Conservation (phyloP, 257 asterid genomes). For the Marsdenia floribunda region DNA sequence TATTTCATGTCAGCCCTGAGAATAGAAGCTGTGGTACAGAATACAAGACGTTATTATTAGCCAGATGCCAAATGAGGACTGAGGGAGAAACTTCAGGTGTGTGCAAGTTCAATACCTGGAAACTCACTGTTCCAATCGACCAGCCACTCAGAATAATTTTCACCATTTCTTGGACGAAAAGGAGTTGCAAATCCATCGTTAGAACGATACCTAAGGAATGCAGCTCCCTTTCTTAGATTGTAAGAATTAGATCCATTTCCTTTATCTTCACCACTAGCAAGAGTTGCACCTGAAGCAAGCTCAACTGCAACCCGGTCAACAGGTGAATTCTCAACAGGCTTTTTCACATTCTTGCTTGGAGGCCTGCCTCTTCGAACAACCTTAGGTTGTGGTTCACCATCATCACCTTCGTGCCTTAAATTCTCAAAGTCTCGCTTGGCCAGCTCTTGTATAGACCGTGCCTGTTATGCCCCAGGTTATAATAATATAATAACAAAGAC, state of each 20-base stretch:
- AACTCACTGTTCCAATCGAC: slow-evolving; percentile 90
- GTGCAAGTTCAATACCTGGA: slow-evolving; percentile 55
- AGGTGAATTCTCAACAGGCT: slow-evolving; percentile 50
- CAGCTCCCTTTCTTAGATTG: slow-evolving; percentile 69
- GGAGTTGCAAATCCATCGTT: slow-evolving; percentile 45
- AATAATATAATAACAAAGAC: slow-evolving; percentile 13
- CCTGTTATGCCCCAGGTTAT: slow-evolving; percentile 37
- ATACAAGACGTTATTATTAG: slow-evolving; percentile 13
- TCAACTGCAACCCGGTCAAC: slow-evolving; percentile 46
- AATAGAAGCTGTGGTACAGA: slow-evolving; percentile 57
- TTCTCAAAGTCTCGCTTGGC: slow-evolving; percentile 81
- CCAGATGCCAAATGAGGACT: background rate
- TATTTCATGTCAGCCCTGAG: slow-evolving; percentile 91
- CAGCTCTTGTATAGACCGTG: slow-evolving; percentile 78
- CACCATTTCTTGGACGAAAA: slow-evolving; percentile 60
- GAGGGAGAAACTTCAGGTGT: background rate
- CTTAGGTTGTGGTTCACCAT: slow-evolving; percentile 91
- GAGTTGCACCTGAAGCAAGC: slow-evolving; percentile 54
- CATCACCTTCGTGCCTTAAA: slow-evolving; percentile 78
- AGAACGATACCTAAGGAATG: slow-evolving; percentile 40
- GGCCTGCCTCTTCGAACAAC: slow-evolving; percentile 97
- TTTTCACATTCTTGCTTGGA: slow-evolving; percentile 70
- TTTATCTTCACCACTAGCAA: slow-evolving; percentile 54
- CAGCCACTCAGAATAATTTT: slow-evolving; percentile 53
- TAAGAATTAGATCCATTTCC: slow-evolving; percentile 60